These are phyloP conservation scores for Vaccinium vitisidaea DNA, from an alignment of 148 eudicot species.

Conservation along the genomic window DNA sequence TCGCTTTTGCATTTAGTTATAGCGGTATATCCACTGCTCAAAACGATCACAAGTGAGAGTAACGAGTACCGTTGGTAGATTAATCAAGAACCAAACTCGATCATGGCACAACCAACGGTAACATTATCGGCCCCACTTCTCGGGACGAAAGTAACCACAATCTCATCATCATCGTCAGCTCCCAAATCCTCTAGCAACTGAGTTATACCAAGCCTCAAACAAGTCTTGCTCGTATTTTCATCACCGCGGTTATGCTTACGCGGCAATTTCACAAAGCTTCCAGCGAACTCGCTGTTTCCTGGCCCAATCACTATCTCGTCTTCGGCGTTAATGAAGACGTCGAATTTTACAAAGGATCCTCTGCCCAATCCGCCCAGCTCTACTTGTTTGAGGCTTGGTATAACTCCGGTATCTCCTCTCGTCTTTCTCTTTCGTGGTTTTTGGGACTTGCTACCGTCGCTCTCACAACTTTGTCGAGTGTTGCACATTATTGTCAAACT, in stretches of 20 bases:
- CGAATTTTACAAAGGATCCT: constrained; percentile 56
- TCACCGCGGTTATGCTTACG: constrained; percentile 35
- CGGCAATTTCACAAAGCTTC: constrained; percentile 84
- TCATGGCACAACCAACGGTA: constrained; percentile 33
- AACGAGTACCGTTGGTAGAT: too few species aligned
- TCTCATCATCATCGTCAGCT: constrained; percentile 74
- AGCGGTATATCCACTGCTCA: too few species aligned
- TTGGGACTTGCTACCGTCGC: constrained; percentile 60
- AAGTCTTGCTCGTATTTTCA: constrained; percentile 40
- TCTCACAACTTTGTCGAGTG: constrained; percentile 40
- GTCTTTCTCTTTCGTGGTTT: constrained; percentile 56
- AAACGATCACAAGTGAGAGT: too few species aligned
- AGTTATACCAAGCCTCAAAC: constrained; percentile 54
- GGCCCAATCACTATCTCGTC: constrained; percentile 40
- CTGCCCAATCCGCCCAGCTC: constrained; percentile 26
- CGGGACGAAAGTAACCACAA: constrained; percentile 70
- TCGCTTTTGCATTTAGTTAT: too few species aligned
- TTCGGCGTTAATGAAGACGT: constrained; percentile 72
- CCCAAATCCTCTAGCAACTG: constrained; percentile 68
- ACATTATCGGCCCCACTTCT: constrained; percentile 39
- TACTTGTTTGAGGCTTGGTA: too few species aligned
- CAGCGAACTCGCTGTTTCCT: constrained; percentile 67
- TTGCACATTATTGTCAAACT: not conserved
- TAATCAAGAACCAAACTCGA: too few species aligned
- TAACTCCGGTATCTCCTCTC: constrained; percentile 54